Base-by-base conservation (phyloP, 164 flowering plant species). In the Tinospora cordifolia region DNA sequence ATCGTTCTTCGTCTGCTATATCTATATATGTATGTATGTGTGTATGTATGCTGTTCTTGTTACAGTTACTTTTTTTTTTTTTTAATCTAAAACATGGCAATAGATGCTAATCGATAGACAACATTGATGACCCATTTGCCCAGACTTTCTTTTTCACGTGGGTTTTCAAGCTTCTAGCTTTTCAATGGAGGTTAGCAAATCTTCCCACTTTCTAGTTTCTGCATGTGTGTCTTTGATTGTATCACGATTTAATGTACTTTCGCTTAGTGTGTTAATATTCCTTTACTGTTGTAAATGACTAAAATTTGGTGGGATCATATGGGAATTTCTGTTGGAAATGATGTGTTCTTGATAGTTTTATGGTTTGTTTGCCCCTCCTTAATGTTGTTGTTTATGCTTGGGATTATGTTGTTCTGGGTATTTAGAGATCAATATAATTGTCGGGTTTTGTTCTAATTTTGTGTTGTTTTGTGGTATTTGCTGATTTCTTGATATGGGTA, bases 21-120 rank as follows among this genome's bases (percentile, higher is more conserved):
- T 65, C 26, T 66, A 3, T 22, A 9, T 25, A 24, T 60, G 36
- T 67, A 8, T 67, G 25, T 24, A 44, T 19, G 25, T 24, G 24
- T 19, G 7, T 66, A 25, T 66, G 19, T 21, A 15, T 64, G 67
- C 7, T 34, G 74, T 66, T 78, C 70, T 73, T 62, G 75, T 74
- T 72, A 71, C 71, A 38, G 70, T 63, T 72, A 38, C n/a, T n/a
- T n/a, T n/a, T n/a, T n/a, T n/a, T n/a, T n/a, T n/a, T 77, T 75
- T 76, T 65, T 47, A 66, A 67, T 77, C 65, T 51, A 36, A 51
- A 67, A 71, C 49, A 59, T 68, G 64, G 25, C 60, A 75, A 75
- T 78, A 77, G 68, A 66, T 72, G 71, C 60, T 65, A 59, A 71
- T 74, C 71, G 40, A 41, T 14, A 62, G 49, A 65, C 68, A 65